Conservation (phyloP, 2,329 filamentous ascomycete genomes). For the Phaeoacremonium minimum region DNA sequence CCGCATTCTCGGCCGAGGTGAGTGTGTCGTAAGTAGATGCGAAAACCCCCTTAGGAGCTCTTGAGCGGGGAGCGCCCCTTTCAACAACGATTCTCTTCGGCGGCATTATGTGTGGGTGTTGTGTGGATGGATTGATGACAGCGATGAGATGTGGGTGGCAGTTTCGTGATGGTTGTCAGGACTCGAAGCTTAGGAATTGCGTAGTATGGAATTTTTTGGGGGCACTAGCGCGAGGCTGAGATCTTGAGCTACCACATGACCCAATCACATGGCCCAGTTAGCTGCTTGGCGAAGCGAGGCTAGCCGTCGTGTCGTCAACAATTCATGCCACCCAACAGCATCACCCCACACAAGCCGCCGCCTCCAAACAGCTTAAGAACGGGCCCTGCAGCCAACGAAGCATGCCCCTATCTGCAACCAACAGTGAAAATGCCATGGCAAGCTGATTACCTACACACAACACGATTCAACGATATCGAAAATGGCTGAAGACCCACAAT, state of each 20-base stretch:
- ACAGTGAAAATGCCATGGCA: conserved; percentile 7
- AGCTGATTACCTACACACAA: neutral
- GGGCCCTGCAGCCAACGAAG: no score
- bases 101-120: conserved; percentile 62
- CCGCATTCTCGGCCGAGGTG: conserved; percentile 58
- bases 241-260: neutral
- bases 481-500: conserved; percentile 18
- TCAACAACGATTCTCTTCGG: conserved; percentile 57
- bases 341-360: no score
- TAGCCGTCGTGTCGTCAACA: no score
- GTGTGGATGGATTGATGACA: no score
- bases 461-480: conserved; percentile 3
- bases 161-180: no score
- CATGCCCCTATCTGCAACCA: neutral
- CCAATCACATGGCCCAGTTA: neutral
- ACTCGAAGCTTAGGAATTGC: no score
- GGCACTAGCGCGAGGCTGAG: neutral
- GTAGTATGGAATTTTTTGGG: no score
- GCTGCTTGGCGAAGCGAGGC: no score
- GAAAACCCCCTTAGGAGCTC: conserved; percentile 46
- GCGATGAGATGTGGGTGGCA: no score
- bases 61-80: conserved; percentile 33
- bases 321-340: no score
- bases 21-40: conserved; percentile 51
- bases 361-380: no score